Percentiles rank a stretch among this genome's conserved stretches.
Conservation (phyloP, 352 stramenopile genomes). For the Phytophthora constricta region DNA sequence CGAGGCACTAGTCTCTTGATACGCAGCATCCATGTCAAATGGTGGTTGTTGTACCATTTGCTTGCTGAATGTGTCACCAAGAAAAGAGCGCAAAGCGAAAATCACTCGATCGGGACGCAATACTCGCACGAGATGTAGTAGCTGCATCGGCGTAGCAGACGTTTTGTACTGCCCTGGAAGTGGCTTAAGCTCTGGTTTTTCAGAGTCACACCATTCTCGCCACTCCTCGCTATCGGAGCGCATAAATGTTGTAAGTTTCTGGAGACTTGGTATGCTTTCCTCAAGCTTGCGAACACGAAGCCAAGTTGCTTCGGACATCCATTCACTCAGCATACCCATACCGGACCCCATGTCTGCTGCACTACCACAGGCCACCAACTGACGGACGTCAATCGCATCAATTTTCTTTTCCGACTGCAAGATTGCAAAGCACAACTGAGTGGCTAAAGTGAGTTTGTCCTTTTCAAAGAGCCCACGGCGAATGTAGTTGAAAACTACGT, state of each 20-base stretch:
- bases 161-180: slow-evolving; percentile 90
- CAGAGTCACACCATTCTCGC: slow-evolving; percentile 93
- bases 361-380: slow-evolving; percentile 74
- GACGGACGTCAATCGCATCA: slow-evolving; percentile 57
- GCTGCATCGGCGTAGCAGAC: slow-evolving; percentile 47
- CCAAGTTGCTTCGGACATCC: slow-evolving; percentile 91
- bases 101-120: slow-evolving; percentile 88
- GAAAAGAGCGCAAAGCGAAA: slow-evolving; percentile 69
- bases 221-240: slow-evolving; percentile 96
- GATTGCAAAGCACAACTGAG: slow-evolving; percentile 93
- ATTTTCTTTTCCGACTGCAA: slow-evolving; percentile 80
- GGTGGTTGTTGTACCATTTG: slow-evolving; percentile 85
- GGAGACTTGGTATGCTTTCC: slow-evolving; percentile 81
- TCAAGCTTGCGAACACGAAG: slow-evolving; percentile 92
- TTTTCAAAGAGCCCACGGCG: slow-evolving; percentile 93
- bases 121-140: slow-evolving; percentile 83
- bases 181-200: slow-evolving; percentile 88
- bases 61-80: slow-evolving; percentile 58
- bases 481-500: slow-evolving; percentile 96
- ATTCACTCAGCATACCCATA: slow-evolving; percentile 94
- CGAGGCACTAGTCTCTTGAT: slow-evolving; percentile 89
- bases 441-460: slow-evolving; percentile 94
- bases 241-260: slow-evolving; percentile 94
- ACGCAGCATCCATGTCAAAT: slow-evolving; percentile 87
- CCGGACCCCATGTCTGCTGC: slow-evolving; percentile 49